These are phyloP conservation scores for Lichenothelia convexa DNA, from an alignment of 495 filamentous ascomycete species.

Conservation along the genomic window DNA sequence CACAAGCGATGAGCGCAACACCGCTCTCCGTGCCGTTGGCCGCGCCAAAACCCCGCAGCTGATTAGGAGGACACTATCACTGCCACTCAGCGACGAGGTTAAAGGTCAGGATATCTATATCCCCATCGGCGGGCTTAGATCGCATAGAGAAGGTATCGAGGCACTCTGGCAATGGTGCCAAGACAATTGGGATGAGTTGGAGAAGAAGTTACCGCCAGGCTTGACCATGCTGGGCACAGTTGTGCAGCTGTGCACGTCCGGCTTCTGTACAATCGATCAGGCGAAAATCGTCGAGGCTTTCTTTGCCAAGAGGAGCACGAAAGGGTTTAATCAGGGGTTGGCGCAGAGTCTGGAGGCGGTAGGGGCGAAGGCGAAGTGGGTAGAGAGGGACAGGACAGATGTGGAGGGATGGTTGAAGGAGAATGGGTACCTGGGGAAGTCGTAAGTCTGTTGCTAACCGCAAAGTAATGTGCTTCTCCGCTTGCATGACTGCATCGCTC, in stretches of 20 bases:
- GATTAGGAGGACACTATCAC: slow-evolving; percentile 58
- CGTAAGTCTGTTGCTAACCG: no score
- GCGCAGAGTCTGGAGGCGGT: slow-evolving; percentile 44
- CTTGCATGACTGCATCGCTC: no score
- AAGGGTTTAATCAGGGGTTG: slow-evolving; percentile 42
- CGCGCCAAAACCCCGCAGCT: slow-evolving; percentile 58
- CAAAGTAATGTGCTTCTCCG: no score
- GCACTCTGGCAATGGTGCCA: slow-evolving; percentile 71
- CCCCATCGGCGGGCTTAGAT: slow-evolving; percentile 58
- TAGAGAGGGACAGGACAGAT: slow-evolving; percentile 41
- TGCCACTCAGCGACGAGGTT: slow-evolving; percentile 65
- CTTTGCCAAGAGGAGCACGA: slow-evolving; percentile 65
- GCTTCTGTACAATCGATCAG: slow-evolving; percentile 63
- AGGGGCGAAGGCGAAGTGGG: slow-evolving; percentile 40
- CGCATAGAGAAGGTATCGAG: slow-evolving; percentile 58
- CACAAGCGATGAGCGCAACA: slow-evolving; percentile 87
- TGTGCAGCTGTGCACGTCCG: slow-evolving; percentile 64
- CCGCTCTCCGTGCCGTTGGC: slow-evolving; percentile 75
- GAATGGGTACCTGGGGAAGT: slow-evolving; percentile 32
- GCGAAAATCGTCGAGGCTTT: slow-evolving; percentile 58
- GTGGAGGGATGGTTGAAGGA: slow-evolving; percentile 41
- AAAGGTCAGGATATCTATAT: slow-evolving; percentile 95
- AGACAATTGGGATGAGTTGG: slow-evolving; percentile 66
- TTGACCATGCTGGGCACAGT: slow-evolving; percentile 71
- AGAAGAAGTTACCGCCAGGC: slow-evolving; percentile 62